Conservation (phyloP, 495 filamentous ascomycete species). For the Neurospora pannonica region DNA sequence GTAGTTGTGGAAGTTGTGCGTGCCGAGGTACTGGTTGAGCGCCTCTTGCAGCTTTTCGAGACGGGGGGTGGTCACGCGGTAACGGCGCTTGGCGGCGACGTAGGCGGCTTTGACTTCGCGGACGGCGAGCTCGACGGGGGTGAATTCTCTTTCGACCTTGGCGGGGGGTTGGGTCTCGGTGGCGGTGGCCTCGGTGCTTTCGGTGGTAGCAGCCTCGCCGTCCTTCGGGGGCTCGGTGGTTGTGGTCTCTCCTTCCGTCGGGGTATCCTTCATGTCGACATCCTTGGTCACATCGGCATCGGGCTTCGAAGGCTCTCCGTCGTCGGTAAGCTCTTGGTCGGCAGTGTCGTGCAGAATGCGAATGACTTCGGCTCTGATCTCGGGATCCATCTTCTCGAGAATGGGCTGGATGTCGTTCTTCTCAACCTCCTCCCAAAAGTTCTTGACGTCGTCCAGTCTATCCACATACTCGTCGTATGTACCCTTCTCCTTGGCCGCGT, state of each 20-base stretch:
- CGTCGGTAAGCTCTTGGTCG: conserved; percentile 20
- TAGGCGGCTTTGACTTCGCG: conserved; percentile 72
- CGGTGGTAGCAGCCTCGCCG: conserved; percentile 3
- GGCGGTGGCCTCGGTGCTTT: background rate
- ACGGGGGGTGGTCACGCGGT: conserved; percentile 66
- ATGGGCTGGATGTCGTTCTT: conserved; percentile 68
- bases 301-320: background rate
- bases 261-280: conserved; percentile 6
- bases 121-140: conserved; percentile 51
- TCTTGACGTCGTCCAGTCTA: conserved; percentile 65
- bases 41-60: conserved; percentile 61
- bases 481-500: conserved; percentile 60
- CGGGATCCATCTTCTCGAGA: conserved; percentile 40
- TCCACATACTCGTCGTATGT: conserved; percentile 55
- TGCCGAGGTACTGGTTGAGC: conserved; percentile 65
- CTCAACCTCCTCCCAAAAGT: conserved; percentile 74
- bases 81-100: conserved; percentile 63
- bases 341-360: conserved; percentile 27
- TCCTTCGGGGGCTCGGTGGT: background rate
- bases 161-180: background rate
- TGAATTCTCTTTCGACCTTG: conserved; percentile 20
- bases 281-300: conserved; percentile 4
- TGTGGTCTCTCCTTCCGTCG: background rate
- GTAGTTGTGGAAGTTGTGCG: conserved; percentile 90
- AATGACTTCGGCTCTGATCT: conserved; percentile 32